Percentiles rank a stretch among this genome's conserved stretches.
Conservation (phyloP, 1,284 basidiomycete species). For the Pseudozyma sp. region DNA sequence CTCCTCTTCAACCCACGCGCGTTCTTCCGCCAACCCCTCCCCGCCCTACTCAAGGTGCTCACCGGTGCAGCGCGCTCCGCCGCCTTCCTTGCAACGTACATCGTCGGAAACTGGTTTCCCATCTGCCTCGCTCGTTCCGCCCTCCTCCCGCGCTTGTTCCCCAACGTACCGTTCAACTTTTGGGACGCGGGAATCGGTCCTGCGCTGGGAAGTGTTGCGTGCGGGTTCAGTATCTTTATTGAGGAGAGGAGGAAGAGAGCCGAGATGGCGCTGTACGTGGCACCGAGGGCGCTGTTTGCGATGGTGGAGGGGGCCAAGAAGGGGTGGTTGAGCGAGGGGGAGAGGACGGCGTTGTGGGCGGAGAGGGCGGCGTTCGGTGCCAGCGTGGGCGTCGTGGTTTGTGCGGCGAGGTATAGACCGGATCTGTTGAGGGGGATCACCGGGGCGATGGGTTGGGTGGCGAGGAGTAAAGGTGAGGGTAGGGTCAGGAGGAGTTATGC, state of each 20-base stretch:
- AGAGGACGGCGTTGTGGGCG: slow-evolving; percentile 48
- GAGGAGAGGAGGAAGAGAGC: slow-evolving; percentile 69
- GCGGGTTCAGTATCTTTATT: slow-evolving; percentile 65
- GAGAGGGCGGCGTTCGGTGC: slow-evolving; percentile 56
- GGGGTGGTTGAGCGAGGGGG: slow-evolving; percentile 55
- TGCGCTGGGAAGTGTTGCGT: slow-evolving; percentile 45
- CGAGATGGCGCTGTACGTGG: slow-evolving; percentile 70
- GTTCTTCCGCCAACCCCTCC: slow-evolving; percentile 48
- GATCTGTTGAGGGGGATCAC: slow-evolving; percentile 60
- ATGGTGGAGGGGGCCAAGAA: slow-evolving; percentile 53
- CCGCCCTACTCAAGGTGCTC: slow-evolving; percentile 57
- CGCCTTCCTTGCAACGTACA: slow-evolving; percentile 69
- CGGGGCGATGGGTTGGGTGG: slow-evolving; percentile 57
- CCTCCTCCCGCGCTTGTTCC: slow-evolving; percentile 52
- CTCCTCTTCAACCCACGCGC: slow-evolving; percentile 65
- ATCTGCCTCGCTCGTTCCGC: slow-evolving; percentile 55
- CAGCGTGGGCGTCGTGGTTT: slow-evolving; percentile 50
- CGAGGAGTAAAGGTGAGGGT: slow-evolving; percentile 9
- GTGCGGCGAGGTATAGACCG: slow-evolving; percentile 52
- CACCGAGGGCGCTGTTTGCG: slow-evolving; percentile 68
- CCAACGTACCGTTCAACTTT: slow-evolving; percentile 38
- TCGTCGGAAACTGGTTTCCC: slow-evolving; percentile 68
- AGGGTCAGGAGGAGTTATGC: slow-evolving; percentile 33
- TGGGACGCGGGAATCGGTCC: slow-evolving; percentile 60
- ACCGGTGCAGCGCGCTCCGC: slow-evolving; percentile 65